Percentiles rank a stretch among this genome's conserved stretches.
These are phyloP conservation scores for Stellera chamaejasme DNA, from an alignment of 345 rosid species.

Conservation along the genomic window DNA sequence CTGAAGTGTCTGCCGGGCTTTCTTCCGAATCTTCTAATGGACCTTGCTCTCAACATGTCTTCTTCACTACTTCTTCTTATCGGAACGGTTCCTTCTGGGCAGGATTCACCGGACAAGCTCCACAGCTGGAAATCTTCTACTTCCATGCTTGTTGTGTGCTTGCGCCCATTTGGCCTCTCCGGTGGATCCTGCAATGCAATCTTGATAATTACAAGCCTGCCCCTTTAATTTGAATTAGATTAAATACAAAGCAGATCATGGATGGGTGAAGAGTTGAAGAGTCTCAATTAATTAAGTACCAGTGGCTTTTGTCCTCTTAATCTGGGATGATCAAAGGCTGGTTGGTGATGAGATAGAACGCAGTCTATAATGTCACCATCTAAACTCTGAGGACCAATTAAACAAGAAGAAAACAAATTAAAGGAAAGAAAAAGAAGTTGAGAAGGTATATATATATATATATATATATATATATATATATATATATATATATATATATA, in stretches of 20 bases:
- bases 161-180: constrained; percentile 49
- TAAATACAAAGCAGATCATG: not conserved
- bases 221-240: not conserved
- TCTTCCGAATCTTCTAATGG: constrained; percentile 57
- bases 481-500: too few relatives aligned
- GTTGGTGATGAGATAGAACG: constrained; percentile 67
- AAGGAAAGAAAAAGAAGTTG: constrained; percentile 5
- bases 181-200: constrained; percentile 62
- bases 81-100: constrained; percentile 94
- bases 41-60: constrained; percentile 77
- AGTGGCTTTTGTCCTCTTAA: constrained; percentile 58
- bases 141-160: constrained; percentile 12
- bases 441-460: too few relatives aligned
- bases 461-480: too few relatives aligned
- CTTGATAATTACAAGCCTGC: constrained; percentile 3
- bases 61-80: constrained; percentile 80
- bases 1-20: constrained; percentile 47
- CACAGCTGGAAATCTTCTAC: constrained; percentile 60
- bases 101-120: constrained; percentile 66
- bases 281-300: constrained; percentile 27
- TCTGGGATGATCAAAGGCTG: constrained; percentile 85
- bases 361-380: constrained; percentile 90
- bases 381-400: constrained; percentile 49
- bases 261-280: not conserved
- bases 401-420: constrained; percentile 2